phyloP scores from a whole-genome alignment of 75 land plant species.

The Cryptomeria japonica region DNA sequence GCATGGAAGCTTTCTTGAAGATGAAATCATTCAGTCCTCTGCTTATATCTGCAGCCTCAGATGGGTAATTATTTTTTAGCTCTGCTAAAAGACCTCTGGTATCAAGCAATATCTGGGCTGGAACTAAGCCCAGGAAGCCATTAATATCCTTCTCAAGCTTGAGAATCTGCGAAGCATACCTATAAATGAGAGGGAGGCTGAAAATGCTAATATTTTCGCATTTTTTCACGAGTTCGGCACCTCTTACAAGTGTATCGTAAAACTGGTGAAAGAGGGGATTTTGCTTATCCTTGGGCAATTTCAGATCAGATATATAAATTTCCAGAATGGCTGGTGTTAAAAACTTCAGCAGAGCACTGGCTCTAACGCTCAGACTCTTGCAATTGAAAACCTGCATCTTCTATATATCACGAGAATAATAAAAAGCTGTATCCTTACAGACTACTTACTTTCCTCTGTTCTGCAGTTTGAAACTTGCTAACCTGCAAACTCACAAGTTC shows the following conservation, averaged over 20 bases:
- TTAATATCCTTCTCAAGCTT: neutral
- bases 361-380: neutral
- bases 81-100: neutral
- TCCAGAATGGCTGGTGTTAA: neutral
- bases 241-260: neutral
- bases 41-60: neutral
- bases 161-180: neutral
- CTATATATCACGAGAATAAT: too few species aligned
- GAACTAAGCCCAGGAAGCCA: too few species aligned
- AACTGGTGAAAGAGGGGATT: neutral
- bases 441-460: too few species aligned
- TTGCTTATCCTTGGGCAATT: neutral
- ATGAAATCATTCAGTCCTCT: neutral
- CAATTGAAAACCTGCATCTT: neutral
- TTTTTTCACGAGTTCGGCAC: neutral
- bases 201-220: neutral
- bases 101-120: too few species aligned
- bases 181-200: neutral
- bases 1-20: neutral
- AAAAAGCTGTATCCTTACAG: too few species aligned
- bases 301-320: neutral
- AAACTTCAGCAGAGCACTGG: neutral
- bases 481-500: too few species aligned
- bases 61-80: neutral
- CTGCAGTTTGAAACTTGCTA: too few species aligned